A percentile compares a stretch with the other conserved stretches of the same genome.
These are phyloP conservation scores for Gnomoniopsis smithogilvyi DNA, from an alignment of 2,329 filamentous ascomycete species.

Conservation along the genomic window DNA sequence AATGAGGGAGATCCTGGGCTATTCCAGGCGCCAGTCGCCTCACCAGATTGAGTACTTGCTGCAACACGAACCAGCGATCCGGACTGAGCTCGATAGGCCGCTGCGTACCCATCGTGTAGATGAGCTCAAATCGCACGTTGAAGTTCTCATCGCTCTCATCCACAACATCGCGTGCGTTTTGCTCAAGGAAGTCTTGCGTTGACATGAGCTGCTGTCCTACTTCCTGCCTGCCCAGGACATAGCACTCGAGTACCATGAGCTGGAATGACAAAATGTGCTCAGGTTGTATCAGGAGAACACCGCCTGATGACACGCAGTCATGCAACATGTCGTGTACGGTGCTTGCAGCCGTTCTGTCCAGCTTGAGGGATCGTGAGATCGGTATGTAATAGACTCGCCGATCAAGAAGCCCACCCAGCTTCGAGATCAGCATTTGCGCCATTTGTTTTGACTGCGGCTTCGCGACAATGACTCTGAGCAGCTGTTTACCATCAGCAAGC, in stretches of 20 bases:
- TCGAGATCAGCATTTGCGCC: conserved; percentile 49
- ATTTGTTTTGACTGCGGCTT: conserved; percentile 62
- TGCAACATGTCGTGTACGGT: conserved; percentile 36
- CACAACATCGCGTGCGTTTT: conserved; percentile 50
- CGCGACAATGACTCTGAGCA: conserved; percentile 58
- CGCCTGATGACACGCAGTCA: conserved; percentile 45
- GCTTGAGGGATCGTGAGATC: conserved; percentile 48
- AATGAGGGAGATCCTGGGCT: conserved; percentile 28
- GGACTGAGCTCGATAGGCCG: conserved; percentile 48
- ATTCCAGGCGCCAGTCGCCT: conserved; percentile 27
- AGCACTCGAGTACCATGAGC: conserved; percentile 54
- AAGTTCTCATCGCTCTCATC: conserved; percentile 67
- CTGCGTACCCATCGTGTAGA: conserved; percentile 60
- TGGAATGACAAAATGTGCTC: conserved; percentile 64
- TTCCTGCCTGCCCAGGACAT: conserved; percentile 27
- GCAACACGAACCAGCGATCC: conserved; percentile 53
- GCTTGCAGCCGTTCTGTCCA: conserved; percentile 28
- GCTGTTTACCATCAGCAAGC: conserved; percentile 45
- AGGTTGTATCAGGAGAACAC: conserved; percentile 59
- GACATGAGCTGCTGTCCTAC: conserved; percentile 34
- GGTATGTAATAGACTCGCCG: conserved; percentile 55
- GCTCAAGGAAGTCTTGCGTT: conserved; percentile 42
- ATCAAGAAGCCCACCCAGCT: conserved; percentile 53
- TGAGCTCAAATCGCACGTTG: conserved; percentile 56
- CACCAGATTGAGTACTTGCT: conserved; percentile 48